phyloP scores from a whole-genome alignment of 2,329 filamentous ascomycete genomes.

The Alternaria incomplexa region DNA sequence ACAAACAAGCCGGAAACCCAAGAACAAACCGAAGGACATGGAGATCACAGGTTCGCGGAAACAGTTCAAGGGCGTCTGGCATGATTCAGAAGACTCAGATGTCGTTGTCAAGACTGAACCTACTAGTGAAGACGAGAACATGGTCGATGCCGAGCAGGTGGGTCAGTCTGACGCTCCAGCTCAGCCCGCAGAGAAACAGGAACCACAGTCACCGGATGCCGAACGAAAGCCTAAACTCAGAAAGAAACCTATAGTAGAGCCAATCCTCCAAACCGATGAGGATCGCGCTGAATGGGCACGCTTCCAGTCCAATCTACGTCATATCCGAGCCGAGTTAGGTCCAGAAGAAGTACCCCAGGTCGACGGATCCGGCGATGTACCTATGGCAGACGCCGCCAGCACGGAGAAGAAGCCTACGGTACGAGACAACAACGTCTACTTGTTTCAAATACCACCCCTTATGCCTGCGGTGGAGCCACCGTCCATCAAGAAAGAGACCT shows the following conservation, averaged over 20 bases:
- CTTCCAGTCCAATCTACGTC: conserved; percentile 54
- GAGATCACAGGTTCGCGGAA: conserved; percentile 52
- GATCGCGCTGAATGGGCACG: conserved; percentile 59
- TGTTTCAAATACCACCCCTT: conserved; percentile 69
- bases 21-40: conserved; percentile 52
- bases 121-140: conserved; percentile 53
- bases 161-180: conserved; percentile 20
- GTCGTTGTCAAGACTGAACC: conserved; percentile 61
- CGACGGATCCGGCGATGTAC: conserved; percentile 52
- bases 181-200: conserved; percentile 28
- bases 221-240: conserved; percentile 36
- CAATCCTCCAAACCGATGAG: conserved; percentile 59
- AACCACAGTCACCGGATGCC: conserved; percentile 42
- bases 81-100: conserved; percentile 48
- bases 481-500: conserved; percentile 39
- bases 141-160: conserved; percentile 37
- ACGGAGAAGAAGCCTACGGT: conserved; percentile 33
- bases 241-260: conserved; percentile 36
- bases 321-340: conserved; percentile 57
- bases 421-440: conserved; percentile 63
- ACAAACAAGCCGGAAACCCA: conserved; percentile 38
- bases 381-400: conserved; percentile 40
- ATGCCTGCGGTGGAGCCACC: conserved; percentile 62
- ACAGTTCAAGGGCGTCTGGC: conserved; percentile 54
- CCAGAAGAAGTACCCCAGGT: conserved; percentile 30